These are phyloP conservation scores for Pseudogymnoascus sp. DNA, from an alignment of 2,329 filamentous ascomycete species.

Conservation along the genomic window DNA sequence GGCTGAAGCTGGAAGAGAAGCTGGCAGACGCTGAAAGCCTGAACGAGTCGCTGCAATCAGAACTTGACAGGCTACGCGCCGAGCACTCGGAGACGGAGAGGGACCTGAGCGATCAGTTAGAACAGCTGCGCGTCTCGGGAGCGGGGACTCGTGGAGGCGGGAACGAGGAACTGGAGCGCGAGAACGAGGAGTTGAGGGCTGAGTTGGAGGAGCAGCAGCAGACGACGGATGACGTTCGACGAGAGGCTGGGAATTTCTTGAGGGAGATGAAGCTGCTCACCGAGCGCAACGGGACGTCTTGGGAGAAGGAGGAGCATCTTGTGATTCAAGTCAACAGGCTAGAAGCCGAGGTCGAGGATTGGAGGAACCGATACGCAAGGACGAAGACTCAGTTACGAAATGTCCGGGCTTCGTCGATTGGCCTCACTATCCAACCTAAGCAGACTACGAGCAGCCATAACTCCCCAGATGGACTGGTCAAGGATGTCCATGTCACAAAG, in stretches of 20 bases:
- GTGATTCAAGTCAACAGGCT: conserved; percentile 67
- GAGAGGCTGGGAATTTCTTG: conserved; percentile 75
- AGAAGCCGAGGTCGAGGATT: conserved; percentile 77
- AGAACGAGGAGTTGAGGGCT: conserved; percentile 61
- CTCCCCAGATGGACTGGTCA: conserved; percentile 68
- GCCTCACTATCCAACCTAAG: conserved; percentile 57
- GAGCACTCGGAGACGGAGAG: conserved; percentile 59
- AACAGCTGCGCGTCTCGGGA: conserved; percentile 38
- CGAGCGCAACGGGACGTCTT: conserved; percentile 67
- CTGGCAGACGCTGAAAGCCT: conserved; percentile 66
- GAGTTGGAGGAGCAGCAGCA: conserved; percentile 68
- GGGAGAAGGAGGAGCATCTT: conserved; percentile 75
- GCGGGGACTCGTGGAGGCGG: conserved; percentile 25
- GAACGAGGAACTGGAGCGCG: conserved; percentile 51
- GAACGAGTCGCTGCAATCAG: conserved; percentile 72
- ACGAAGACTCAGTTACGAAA: conserved; percentile 80
- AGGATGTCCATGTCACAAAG: conserved; percentile 86
- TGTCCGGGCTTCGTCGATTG: conserved; percentile 72
- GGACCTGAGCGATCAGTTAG: conserved; percentile 57
- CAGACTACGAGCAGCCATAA: conserved; percentile 60
- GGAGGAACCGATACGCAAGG: conserved; percentile 83
- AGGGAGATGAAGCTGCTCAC: conserved; percentile 85
- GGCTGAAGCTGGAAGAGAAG: conserved; percentile 62
- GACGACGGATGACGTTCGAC: conserved; percentile 78
- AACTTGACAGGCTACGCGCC: conserved; percentile 65